phyloP scores from a whole-genome alignment of 352 stramenopile genomes.

The Globisporangium ultimum region DNA sequence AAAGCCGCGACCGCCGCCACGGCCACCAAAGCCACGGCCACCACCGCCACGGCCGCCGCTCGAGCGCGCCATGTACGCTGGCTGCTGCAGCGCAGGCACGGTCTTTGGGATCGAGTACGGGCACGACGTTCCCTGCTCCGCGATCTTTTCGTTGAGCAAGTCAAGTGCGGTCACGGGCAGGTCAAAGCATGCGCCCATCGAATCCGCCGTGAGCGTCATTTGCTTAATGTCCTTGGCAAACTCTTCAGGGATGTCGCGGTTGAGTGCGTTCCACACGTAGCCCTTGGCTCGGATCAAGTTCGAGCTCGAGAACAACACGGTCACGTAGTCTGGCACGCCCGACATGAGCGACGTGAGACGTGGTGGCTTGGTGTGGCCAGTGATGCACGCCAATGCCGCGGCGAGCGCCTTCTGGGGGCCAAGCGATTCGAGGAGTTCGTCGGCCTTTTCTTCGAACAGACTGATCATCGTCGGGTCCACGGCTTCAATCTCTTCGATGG shows the following conservation, averaged over 20 bases:
- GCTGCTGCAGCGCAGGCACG: constrained; percentile 75
- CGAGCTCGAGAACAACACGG: constrained; percentile 80
- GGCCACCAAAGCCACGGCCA: constrained; percentile 22
- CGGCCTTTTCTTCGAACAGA: constrained; percentile 72
- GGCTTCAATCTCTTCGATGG: constrained; percentile 78
- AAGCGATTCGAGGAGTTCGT: constrained; percentile 58
- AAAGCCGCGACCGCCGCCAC: constrained; percentile 19
- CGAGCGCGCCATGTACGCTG: constrained; percentile 45
- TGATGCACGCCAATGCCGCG: constrained; percentile 86
- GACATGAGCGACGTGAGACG: constrained; percentile 86
- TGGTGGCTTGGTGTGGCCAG: constrained; percentile 84
- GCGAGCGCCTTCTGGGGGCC: constrained; percentile 67
- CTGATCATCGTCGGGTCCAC: constrained; percentile 72
- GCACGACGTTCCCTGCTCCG: constrained; percentile 47
- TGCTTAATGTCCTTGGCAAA: constrained; percentile 84
- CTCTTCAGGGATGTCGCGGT: constrained; percentile 79
- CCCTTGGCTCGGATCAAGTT: constrained; percentile 85
- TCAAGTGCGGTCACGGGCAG: constrained; percentile 66
- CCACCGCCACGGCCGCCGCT: constrained; percentile 28
- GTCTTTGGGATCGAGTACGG: constrained; percentile 79
- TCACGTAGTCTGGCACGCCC: constrained; percentile 88
- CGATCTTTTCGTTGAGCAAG: constrained; percentile 72
- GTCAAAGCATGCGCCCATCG: constrained; percentile 90
- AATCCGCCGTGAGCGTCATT: constrained; percentile 87
- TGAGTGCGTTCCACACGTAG: constrained; percentile 92